These are phyloP conservation scores for Ajuga chamaepitys DNA, from an alignment of 257 asterid genomes.

Conservation along the genomic window DNA sequence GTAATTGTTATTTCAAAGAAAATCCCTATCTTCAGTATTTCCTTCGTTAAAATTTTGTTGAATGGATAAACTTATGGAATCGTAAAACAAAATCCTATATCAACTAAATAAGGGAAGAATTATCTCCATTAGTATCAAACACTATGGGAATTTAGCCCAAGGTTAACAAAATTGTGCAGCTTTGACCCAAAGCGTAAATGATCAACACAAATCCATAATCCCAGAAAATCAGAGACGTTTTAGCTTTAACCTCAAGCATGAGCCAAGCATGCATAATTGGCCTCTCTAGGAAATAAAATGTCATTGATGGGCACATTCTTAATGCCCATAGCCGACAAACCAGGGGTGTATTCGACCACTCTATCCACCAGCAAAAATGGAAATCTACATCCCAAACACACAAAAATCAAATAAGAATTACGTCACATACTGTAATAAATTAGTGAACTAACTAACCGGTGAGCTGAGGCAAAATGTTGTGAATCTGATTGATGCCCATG, in stretches of 20 bases:
- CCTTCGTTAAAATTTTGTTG: too few relatives aligned
- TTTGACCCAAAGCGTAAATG: too few relatives aligned
- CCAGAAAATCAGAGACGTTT: background rate
- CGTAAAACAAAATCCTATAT: too few relatives aligned
- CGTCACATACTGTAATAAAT: too few relatives aligned
- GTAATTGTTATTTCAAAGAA: too few relatives aligned
- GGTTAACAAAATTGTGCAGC: too few relatives aligned
- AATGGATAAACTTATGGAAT: too few relatives aligned
- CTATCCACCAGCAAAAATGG: constrained; percentile 91
- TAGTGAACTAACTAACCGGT: constrained; percentile 67
- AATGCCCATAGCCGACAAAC: constrained; percentile 83
- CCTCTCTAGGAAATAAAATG: constrained; percentile 87
- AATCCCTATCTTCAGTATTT: too few relatives aligned
- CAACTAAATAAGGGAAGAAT: too few relatives aligned
- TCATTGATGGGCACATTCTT: constrained; percentile 91
- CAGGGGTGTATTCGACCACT: constrained; percentile 77
- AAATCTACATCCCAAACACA: constrained; percentile 33
- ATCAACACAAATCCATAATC: too few relatives aligned
- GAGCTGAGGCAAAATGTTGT: constrained; percentile 79
- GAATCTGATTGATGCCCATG: constrained; percentile 83
- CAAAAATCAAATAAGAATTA: constrained; percentile 6
- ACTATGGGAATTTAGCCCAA: too few relatives aligned
- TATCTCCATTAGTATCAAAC: too few relatives aligned
- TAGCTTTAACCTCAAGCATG: constrained; percentile 99
- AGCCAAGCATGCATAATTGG: constrained; percentile 96